Percentiles rank a stretch among this genome's conserved stretches.
These are phyloP conservation scores for Metschnikowia noctiluminum DNA, from an alignment of 805 yeast genomes.

Conservation along the genomic window DNA sequence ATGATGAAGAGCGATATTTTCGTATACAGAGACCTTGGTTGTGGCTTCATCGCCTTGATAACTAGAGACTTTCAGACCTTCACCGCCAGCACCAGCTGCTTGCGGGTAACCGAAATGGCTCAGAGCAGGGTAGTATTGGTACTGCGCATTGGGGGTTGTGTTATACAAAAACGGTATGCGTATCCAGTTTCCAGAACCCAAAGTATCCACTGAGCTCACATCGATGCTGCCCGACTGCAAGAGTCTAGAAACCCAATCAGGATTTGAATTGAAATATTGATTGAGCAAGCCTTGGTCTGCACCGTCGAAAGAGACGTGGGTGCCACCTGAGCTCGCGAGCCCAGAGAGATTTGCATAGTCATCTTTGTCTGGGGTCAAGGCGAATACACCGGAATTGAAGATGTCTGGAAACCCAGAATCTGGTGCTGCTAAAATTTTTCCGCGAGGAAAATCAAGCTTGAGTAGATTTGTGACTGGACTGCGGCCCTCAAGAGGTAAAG, in stretches of 20 bases:
- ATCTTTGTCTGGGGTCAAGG: conserved; percentile 13
- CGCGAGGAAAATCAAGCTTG: conserved; percentile 13
- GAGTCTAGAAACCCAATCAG: conserved; percentile 35
- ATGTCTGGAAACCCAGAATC: conserved; percentile 21
- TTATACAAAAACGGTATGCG: conserved; percentile 78
- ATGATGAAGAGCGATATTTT: conserved; percentile 7
- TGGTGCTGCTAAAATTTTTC: conserved; percentile 19
- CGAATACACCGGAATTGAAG: conserved; percentile 21
- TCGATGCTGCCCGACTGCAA: conserved; percentile 7
- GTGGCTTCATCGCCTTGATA: no score
- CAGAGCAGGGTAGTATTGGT: conserved; percentile 73
- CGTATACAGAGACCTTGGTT: conserved; percentile 3
- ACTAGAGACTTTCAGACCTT: no score
- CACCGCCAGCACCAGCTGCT: neutral
- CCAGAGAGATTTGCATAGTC: conserved; percentile 28
- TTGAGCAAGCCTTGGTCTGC: conserved; percentile 91
- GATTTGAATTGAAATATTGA: conserved; percentile 55
- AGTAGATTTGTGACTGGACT: conserved; percentile 27
- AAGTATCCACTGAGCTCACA: neutral
- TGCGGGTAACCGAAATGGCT: conserved; percentile 37
- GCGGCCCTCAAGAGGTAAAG: conserved; percentile 17
- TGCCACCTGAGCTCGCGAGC: conserved; percentile 19
- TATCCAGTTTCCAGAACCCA: conserved; percentile 48
- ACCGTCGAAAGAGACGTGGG: conserved; percentile 61
- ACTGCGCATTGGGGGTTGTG: conserved; percentile 64